Evolutionary conservation across 371 early-diverging fungal genomes (phyloP), one percentile per base, ranked within the genome.

Genomic region (Syncephalastrum monosporum): DNA sequence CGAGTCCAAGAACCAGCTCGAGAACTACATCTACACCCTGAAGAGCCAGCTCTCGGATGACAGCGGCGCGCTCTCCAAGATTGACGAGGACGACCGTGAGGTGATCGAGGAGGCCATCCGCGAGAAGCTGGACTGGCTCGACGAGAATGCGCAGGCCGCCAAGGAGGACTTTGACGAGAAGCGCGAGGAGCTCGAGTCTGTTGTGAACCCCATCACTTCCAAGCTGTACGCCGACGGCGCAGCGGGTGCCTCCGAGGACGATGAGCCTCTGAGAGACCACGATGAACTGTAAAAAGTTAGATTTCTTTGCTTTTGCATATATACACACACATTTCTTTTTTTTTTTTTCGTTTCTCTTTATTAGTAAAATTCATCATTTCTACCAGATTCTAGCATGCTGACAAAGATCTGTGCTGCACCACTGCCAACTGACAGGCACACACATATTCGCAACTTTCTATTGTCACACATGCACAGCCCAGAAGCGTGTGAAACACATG

Each of bases 61-160:
- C 41, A 67, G 74, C 63, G 78, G 75, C 59, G 75, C 88, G 50
- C 83, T 80, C 45, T 74, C 76, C 72, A 90, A 90, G 79, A 56
- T 90, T 44, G 92, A 93, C 79, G 86, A 89, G 63, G 83, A 84
- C 63, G 93, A 89, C 69, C 87, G 81, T 66, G 93, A 94, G 72
- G 85, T 88, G 50, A 86, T 97, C 70, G 91, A 96, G 76, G 89
- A 90, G 72, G 89, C 94, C 62, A 86, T 95, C 65, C 72, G 89
- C 68, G 86, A 91, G 63, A 86, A 94, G 76, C 83, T 91, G 76
- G 91, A 93, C 79, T 89, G 82, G 72, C 79, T 95, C 50, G 95
- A 95, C 41, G 81, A 83, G 68, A 80, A 69, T 74, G 77, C 77
- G 16, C 61, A 72, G 41, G 90, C 89, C 56, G 71, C 73, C 42